These are phyloP conservation scores for Aspergillus conjunctus DNA, from an alignment of 495 filamentous ascomycete genomes.

Conservation along the genomic window DNA sequence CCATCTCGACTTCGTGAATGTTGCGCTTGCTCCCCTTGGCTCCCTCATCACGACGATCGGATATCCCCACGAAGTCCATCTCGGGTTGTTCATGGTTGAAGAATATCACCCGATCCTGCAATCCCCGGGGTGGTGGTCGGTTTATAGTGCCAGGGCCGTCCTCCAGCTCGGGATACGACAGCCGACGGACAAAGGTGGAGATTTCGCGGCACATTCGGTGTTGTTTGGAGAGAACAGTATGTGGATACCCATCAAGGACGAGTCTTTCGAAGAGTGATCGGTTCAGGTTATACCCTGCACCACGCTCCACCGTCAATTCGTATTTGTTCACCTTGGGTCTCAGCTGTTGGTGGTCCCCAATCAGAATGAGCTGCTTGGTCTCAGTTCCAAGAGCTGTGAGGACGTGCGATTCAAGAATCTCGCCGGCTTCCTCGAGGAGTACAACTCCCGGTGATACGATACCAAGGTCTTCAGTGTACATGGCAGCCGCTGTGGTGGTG, in stretches of 20 bases:
- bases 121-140: constrained; percentile 56
- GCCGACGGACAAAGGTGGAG: constrained; percentile 56
- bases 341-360: constrained; percentile 79
- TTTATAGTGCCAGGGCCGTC: constrained; percentile 58
- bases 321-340: constrained; percentile 72
- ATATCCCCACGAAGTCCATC: constrained; percentile 30
- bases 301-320: constrained; percentile 64
- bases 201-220: constrained; percentile 75
- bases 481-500: constrained; percentile 76
- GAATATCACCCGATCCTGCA: constrained; percentile 66
- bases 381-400: constrained; percentile 60
- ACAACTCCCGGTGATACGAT: constrained; percentile 31
- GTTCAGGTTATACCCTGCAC: constrained; percentile 70
- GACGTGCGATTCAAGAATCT: constrained; percentile 74
- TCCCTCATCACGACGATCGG: constrained; percentile 55
- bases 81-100: constrained; percentile 64
- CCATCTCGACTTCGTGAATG: constrained; percentile 66
- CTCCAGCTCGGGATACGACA: constrained; percentile 66
- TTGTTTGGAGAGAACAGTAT: constrained; percentile 61
- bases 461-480: constrained; percentile 56
- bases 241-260: constrained; percentile 54
- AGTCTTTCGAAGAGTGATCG: constrained; percentile 72
- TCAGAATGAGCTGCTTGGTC: constrained; percentile 69
- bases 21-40: constrained; percentile 62
- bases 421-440: constrained; percentile 77